phyloP scores from a whole-genome alignment of 2,329 filamentous ascomycete species.

The Ciborinia camelliae region DNA sequence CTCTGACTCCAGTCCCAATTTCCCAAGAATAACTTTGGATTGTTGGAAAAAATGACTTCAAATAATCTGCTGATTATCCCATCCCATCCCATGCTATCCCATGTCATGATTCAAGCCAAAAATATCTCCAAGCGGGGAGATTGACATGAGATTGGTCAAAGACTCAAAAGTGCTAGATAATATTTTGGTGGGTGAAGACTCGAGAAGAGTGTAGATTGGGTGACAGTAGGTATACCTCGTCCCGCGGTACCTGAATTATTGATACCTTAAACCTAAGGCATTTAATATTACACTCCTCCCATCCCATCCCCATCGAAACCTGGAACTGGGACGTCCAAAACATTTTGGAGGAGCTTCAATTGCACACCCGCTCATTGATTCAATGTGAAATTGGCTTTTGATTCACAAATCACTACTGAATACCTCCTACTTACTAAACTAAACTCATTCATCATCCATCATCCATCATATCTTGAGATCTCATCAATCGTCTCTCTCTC shows the following conservation, averaged over 20 bases:
- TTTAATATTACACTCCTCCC: too few species aligned
- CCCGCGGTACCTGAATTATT: neutral
- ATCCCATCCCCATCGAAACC: slow-evolving; percentile 1
- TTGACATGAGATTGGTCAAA: neutral
- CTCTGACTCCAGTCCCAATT: too few species aligned
- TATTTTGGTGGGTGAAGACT: too few species aligned
- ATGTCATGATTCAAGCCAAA: neutral
- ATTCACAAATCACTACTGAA: slow-evolving; percentile 1
- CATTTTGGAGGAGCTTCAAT: slow-evolving; percentile 9
- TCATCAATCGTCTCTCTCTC: neutral
- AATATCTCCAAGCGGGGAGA: neutral
- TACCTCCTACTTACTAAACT: neutral
- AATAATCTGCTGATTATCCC: neutral
- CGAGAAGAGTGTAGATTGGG: too few species aligned
- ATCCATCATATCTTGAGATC: neutral
- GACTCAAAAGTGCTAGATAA: neutral
- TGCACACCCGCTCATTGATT: neutral
- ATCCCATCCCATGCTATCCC: too few species aligned
- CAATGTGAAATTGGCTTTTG: slow-evolving; percentile 10
- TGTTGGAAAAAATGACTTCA: neutral
- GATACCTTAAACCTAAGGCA: neutral
- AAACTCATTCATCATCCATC: neutral
- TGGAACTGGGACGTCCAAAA: too few species aligned
- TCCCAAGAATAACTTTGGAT: too few species aligned
- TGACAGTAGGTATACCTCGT: too few species aligned